Conservation (phyloP, 257 asterid genomes). For the Perilla frutescens region DNA sequence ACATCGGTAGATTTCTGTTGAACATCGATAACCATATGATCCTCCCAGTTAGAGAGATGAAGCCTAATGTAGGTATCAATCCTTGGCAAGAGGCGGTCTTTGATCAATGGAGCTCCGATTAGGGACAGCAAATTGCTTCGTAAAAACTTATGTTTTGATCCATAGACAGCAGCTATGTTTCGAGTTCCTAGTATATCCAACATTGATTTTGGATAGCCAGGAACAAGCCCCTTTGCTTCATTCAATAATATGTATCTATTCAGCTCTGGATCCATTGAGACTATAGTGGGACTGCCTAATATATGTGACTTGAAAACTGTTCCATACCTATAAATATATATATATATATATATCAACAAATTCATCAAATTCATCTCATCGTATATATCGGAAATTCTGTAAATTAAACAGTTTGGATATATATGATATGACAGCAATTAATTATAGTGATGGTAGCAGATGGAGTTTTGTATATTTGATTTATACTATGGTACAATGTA, state of each 20-base stretch:
- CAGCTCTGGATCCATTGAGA: slow-evolving; percentile 84
- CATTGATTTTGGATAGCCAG: slow-evolving; percentile 95
- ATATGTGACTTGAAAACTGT: slow-evolving; percentile 80
- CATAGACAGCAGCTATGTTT: slow-evolving; percentile 79
- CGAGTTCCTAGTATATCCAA: slow-evolving; percentile 68
- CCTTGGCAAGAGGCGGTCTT: slow-evolving; percentile 54
- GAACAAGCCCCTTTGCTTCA: slow-evolving; percentile 77
- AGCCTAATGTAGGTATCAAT: slow-evolving; percentile 58
- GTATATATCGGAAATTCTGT: background rate
- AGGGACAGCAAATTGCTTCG: slow-evolving; percentile 69
- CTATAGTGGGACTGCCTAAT: slow-evolving; percentile 79
- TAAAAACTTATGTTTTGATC: slow-evolving; percentile 64
- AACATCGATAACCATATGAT: slow-evolving; percentile 50
- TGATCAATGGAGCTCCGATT: slow-evolving; percentile 59
- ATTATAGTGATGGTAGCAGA: background rate
- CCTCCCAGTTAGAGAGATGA: slow-evolving; percentile 62
- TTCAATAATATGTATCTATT: slow-evolving; percentile 72
- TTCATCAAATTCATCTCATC: no score
- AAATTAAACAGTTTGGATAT: no score
- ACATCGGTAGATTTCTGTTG: slow-evolving; percentile 77
- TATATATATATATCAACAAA: no score
- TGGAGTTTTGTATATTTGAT: background rate
- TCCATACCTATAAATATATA: slow-evolving; percentile 58
- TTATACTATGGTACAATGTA: background rate
- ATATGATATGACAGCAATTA: background rate